Conservation (phyloP, 257 asterid species). For the Mentha longifolia region DNA sequence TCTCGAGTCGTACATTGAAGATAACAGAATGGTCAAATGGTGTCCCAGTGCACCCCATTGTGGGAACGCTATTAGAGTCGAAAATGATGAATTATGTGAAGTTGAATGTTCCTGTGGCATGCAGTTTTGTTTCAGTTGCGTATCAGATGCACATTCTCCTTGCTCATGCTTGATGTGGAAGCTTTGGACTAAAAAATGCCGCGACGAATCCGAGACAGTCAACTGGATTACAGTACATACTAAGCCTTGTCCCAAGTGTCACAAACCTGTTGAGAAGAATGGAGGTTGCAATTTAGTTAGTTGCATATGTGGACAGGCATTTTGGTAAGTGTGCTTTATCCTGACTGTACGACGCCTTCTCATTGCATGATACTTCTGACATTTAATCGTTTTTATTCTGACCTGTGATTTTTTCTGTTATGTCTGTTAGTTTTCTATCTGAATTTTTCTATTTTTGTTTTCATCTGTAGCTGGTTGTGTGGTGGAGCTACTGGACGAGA, state of each 20-base stretch:
- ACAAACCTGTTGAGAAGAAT: conserved; percentile 89
- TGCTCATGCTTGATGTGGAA: conserved; percentile 94
- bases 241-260: conserved; percentile 91
- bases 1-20: conserved; percentile 89
- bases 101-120: conserved; percentile 91
- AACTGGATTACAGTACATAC: conserved; percentile 92
- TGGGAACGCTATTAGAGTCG: conserved; percentile 89
- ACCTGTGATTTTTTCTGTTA: not conserved
- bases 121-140: conserved; percentile 88
- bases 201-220: conserved; percentile 91
- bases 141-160: conserved; percentile 89
- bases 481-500: conserved; percentile 93
- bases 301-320: conserved; percentile 87
- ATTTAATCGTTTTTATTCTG: not conserved
- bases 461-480: conserved; percentile 76
- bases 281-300: conserved; percentile 92
- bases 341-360: not conserved
- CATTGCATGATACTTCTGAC: conserved; percentile 2
- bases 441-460: conserved; percentile 22
- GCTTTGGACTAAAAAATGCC: conserved; percentile 86
- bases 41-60: conserved; percentile 93
- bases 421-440: not conserved
- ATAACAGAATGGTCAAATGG: conserved; percentile 94
- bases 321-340: conserved; percentile 58
- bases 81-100: conserved; percentile 76